Evolutionary conservation across 129 eudicot species (phyloP).

Genomic region (Smallanthus sonchifolius): DNA sequence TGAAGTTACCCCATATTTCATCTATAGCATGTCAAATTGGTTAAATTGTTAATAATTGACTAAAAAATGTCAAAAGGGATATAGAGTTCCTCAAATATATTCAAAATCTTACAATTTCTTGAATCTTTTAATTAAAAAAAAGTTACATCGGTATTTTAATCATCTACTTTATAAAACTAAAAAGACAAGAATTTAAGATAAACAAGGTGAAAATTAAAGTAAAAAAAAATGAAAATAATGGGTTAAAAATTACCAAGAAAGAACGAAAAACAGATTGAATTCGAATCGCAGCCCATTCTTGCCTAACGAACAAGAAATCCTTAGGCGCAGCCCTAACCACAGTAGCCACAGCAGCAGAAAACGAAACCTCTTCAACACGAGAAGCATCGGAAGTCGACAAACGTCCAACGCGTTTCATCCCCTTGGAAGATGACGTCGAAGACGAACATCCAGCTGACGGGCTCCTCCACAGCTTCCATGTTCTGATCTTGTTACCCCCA

Average conservation of each 20-base stretch:
- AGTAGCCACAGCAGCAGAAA: slow-evolving; percentile 77
- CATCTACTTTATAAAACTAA: background rate
- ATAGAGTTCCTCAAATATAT: background rate
- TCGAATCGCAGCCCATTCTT: slow-evolving; percentile 90
- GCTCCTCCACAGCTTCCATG: slow-evolving; percentile 91
- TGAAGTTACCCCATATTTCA: too few species aligned
- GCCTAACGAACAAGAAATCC: slow-evolving; percentile 61
- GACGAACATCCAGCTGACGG: slow-evolving; percentile 43
- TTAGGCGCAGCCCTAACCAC: slow-evolving; percentile 73
- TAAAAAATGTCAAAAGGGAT: background rate
- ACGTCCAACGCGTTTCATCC: slow-evolving; percentile 31
- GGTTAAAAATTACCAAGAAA: slow-evolving; percentile 64
- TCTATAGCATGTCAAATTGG: background rate
- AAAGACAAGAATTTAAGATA: background rate
- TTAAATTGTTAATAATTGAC: background rate
- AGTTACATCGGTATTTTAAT: background rate
- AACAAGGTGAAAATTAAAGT: background rate
- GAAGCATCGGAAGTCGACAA: slow-evolving; percentile 50
- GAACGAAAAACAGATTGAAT: slow-evolving; percentile 86
- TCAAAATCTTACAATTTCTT: background rate
- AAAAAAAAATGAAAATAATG: too few species aligned
- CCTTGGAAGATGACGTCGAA: slow-evolving; percentile 25
- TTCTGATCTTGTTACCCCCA: slow-evolving; percentile 50
- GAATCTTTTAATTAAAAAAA: background rate
- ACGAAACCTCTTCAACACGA: slow-evolving; percentile 40